Percentiles rank a stretch among this genome's conserved stretches.
phyloP scores from a whole-genome alignment of 2,329 filamentous ascomycete genomes.

The Paracamarosporium sp. region DNA sequence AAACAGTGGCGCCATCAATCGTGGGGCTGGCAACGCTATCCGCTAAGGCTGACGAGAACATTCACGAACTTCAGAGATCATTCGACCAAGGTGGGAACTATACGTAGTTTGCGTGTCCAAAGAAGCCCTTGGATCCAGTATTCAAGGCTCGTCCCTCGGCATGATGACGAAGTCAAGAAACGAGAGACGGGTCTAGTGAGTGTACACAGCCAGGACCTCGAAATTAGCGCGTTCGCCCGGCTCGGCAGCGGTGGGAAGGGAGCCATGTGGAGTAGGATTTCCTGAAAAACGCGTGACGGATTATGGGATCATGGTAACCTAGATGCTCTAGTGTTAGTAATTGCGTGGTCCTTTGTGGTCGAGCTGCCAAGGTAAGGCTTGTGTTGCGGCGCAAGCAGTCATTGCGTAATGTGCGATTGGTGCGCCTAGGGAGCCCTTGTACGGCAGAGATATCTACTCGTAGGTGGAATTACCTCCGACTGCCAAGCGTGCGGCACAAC shows the following conservation, averaged over 20 bases:
- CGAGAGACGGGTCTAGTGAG: not conserved
- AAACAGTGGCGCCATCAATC: not conserved
- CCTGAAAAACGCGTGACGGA: constrained; percentile 14
- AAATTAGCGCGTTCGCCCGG: not conserved
- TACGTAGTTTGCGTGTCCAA: not conserved
- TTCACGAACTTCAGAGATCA: not conserved
- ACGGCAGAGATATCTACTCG: not conserved
- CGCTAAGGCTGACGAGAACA: not conserved
- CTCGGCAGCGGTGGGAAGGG: constrained; percentile 9
- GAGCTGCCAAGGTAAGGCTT: constrained; percentile 20
- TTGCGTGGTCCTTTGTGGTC: constrained; percentile 16
- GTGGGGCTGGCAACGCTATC: not conserved
- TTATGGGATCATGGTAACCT: constrained; percentile 25
- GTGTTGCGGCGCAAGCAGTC: constrained; percentile 10
- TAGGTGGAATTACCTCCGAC: constrained; percentile 12
- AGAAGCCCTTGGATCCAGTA: not conserved
- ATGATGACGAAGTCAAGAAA: not conserved
- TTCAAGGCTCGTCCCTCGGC: not conserved
- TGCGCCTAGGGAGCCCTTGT: not conserved
- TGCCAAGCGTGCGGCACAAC: constrained; percentile 12
- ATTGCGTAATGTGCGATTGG: not conserved
- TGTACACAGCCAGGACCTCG: not conserved
- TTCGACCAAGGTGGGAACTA: not conserved
- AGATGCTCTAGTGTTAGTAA: constrained; percentile 35
- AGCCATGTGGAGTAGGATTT: constrained; percentile 13